Evolutionary conservation across 1,139 yeast species (phyloP).

Genomic region (Suhomyces panamericanus): DNA sequence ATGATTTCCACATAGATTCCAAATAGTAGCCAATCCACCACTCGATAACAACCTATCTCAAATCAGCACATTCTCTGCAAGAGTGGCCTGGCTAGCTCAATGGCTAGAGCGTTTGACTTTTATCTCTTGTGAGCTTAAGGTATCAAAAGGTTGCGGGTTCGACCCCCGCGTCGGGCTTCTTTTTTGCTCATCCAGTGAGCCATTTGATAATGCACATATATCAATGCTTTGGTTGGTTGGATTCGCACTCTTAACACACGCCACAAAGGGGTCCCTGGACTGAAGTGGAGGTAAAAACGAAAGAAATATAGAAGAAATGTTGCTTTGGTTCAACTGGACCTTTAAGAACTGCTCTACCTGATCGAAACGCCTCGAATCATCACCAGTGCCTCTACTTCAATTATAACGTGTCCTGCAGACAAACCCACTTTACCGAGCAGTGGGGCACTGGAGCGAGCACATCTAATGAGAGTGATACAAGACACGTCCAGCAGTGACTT

Average conservation of each 20-base stretch:
- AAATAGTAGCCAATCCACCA: too few species aligned
- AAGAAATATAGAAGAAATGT: too few species aligned
- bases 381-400: too few species aligned
- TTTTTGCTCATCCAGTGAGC: conserved; percentile 1
- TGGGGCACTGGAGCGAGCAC: too few species aligned
- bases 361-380: too few species aligned
- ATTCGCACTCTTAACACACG: background rate
- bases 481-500: too few species aligned
- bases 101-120: conserved; percentile 13
- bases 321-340: too few species aligned
- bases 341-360: too few species aligned
- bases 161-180: conserved; percentile 52
- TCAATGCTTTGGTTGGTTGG: background rate
- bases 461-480: too few species aligned
- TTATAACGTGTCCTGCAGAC: too few species aligned
- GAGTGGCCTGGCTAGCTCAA: conserved; percentile 10
- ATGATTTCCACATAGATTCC: too few species aligned
- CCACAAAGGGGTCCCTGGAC: background rate
- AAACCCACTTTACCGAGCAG: too few species aligned
- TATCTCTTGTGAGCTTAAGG: conserved; percentile 7
- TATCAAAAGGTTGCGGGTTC: conserved; percentile 53
- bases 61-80: background rate
- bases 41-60: background rate
- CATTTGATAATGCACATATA: background rate
- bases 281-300: background rate